phyloP scores from a whole-genome alignment of 495 filamentous ascomycete species.

The Penicillium verhagenii region DNA sequence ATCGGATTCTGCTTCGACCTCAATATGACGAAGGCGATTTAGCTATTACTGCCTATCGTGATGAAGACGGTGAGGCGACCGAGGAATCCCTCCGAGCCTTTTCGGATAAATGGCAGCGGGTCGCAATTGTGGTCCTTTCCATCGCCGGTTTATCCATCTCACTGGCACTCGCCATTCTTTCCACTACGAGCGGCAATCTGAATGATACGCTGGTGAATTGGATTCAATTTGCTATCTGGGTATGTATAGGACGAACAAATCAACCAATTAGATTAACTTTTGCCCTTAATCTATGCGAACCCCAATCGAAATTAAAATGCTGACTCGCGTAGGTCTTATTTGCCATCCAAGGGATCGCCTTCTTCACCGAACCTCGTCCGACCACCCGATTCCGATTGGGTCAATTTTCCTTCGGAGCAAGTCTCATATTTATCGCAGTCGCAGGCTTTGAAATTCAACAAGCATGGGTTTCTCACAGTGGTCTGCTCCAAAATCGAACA shows the following conservation, averaged over 20 bases:
- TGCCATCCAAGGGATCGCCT: conserved; percentile 31
- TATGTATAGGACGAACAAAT: conserved; percentile 24
- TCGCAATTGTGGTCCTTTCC: conserved; percentile 21
- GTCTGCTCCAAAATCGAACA: conserved; percentile 2
- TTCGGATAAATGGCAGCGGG: conserved; percentile 29
- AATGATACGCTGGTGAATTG: conserved; percentile 25
- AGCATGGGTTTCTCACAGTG: conserved; percentile 11
- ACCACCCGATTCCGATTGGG: conserved; percentile 30
- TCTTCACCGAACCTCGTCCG: conserved; percentile 35
- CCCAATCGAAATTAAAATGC: not conserved
- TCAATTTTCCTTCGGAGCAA: conserved; percentile 31
- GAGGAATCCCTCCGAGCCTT: conserved; percentile 29
- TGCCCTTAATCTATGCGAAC: not conserved
- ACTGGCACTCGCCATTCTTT: conserved; percentile 23
- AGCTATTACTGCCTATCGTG: conserved; percentile 25
- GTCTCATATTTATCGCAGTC: conserved; percentile 19
- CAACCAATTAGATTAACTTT: not conserved
- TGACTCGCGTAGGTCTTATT: conserved; percentile 22
- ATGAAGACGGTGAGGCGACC: conserved; percentile 33
- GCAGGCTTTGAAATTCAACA: conserved; percentile 20
- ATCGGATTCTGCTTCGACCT: conserved; percentile 18
- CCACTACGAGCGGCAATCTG: conserved; percentile 8
- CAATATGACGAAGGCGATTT: conserved; percentile 21
- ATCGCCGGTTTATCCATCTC: conserved; percentile 16
- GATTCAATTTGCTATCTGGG: conserved; percentile 39